Evolutionary conservation across 495 filamentous ascomycete genomes (phyloP).

Genomic region (Lophiotrema nucula): DNA sequence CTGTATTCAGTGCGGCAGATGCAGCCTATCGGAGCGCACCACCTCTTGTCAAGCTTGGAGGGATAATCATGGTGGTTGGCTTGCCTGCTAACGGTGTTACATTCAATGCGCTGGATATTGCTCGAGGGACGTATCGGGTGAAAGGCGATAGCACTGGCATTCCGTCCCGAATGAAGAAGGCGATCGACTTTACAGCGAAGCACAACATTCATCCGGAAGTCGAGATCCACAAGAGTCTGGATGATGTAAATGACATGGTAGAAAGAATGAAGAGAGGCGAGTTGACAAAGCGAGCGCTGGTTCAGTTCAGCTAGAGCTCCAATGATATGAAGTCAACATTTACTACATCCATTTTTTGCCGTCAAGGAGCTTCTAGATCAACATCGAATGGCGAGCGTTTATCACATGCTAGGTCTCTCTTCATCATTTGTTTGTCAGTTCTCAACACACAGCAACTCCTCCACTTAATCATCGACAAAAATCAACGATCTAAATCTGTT

Average conservation of each 20-base stretch:
- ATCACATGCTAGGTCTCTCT: too few relatives aligned
- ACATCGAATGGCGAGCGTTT: too few relatives aligned
- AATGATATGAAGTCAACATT: neutral
- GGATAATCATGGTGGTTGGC: slow-evolving; percentile 35
- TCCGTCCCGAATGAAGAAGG: slow-evolving; percentile 27
- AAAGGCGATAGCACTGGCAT: slow-evolving; percentile 33
- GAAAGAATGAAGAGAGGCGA: slow-evolving; percentile 28
- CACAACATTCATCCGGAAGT: slow-evolving; percentile 33
- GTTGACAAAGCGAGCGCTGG: slow-evolving; percentile 19
- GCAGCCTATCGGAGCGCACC: slow-evolving; percentile 39
- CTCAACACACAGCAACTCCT: too few relatives aligned
- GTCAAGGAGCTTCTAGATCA: too few relatives aligned
- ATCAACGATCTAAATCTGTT: too few relatives aligned
- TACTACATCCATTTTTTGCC: too few relatives aligned
- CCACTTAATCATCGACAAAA: too few relatives aligned
- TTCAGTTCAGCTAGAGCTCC: slow-evolving; percentile 13
- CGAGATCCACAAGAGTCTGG: slow-evolving; percentile 19
- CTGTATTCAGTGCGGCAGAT: slow-evolving; percentile 42
- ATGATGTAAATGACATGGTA: slow-evolving; percentile 26
- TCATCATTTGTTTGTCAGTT: too few relatives aligned
- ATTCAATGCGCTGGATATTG: slow-evolving; percentile 33
- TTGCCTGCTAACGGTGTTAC: slow-evolving; percentile 28
- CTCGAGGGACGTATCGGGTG: slow-evolving; percentile 28
- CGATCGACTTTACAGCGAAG: slow-evolving; percentile 33
- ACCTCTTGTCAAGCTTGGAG: slow-evolving; percentile 31